Evolutionary conservation across 495 filamentous ascomycete species (phyloP), one percentile per base, ranked within the genome.

Genomic region (Margaritispora aquatica): DNA sequence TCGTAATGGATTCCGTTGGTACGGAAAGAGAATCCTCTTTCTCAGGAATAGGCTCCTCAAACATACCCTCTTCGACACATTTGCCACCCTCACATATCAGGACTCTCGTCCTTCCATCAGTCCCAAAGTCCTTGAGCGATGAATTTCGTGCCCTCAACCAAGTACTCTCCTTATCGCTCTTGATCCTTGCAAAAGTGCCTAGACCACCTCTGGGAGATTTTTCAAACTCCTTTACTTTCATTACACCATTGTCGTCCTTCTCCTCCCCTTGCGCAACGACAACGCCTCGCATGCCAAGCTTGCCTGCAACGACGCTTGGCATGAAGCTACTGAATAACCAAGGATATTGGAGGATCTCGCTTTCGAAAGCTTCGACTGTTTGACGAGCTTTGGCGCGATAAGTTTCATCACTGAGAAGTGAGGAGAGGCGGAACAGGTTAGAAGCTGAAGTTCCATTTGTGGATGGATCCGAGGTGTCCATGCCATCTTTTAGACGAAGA

Each of bases 341-440:
- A 0, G 94, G 94, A 63, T 97, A 90, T 65, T 97, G 90, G 63
- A 96, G 73, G 55, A 96, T 84, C 71, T 97, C 94, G 0, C 88
- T 85, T 54, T 93, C 87, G 63, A 98, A 98, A 0, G 92, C 89
- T 26, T 78, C 80, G 56, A 88, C 83, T 2, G 91, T 97, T 65
- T 87, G 80, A 49, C 80, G 80, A 1, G 91, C 92, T 49, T 84
- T 75, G 31, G 72, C 72, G 5, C 77, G 75, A 65, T 92, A 92
- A 3, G 68, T 68, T 1, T 84, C 73, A 54, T 92, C 85, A 20
- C 80, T 82, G 1, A 97, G 80, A 1, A 96, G 68, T 0, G 81
- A 77, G 29, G 83, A 82, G 19, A 98, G 79, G 2, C 91, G 84
- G 69, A 90, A 87, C 17, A 98, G 76, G 65, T 97, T 98, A 10